Conservation (phyloP, 225 moss, liverwort and hornwort genomes). For the Anthoceros angustus region DNA sequence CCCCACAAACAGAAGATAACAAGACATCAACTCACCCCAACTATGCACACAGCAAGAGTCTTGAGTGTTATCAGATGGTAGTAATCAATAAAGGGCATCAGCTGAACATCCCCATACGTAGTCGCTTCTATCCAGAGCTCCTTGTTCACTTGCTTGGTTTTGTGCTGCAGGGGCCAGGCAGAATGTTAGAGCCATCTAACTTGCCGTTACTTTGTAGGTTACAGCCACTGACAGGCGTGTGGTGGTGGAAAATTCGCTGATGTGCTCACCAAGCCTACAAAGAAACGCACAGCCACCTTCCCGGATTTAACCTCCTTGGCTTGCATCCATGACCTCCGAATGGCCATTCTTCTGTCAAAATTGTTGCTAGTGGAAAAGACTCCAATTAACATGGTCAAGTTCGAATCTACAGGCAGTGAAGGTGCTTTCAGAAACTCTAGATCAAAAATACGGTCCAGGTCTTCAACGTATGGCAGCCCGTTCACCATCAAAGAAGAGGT, state of each 20-base stretch:
- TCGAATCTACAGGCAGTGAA: conserved; percentile 29
- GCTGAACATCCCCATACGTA: conserved; percentile 75
- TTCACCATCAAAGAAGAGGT: conserved; percentile 52
- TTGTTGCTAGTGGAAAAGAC: conserved; percentile 83
- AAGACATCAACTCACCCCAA: conserved; percentile 36
- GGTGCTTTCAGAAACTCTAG: conserved; percentile 58
- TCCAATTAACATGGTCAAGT: conserved; percentile 52
- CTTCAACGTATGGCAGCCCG: conserved; percentile 73
- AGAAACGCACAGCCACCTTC: conserved; percentile 85
- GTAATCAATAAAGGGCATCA: conserved; percentile 87
- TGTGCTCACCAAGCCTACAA: conserved; percentile 75
- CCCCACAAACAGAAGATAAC: not conserved
- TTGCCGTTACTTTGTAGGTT: not conserved
- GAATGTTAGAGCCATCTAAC: not conserved
- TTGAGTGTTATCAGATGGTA: conserved; percentile 77
- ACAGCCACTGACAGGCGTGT: not conserved
- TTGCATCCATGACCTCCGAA: conserved; percentile 97
- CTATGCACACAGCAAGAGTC: conserved; percentile 88
- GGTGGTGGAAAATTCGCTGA: not conserved
- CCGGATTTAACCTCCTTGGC: conserved; percentile 60
- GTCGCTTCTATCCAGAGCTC: conserved; percentile 75
- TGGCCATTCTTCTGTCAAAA: conserved; percentile 80
- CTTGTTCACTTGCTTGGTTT: conserved; percentile 75
- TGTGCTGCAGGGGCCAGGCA: conserved; percentile 48
- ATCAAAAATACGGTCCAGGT: conserved; percentile 35